phyloP scores from a whole-genome alignment of 1,139 yeast genomes.

The Candida sp. region DNA sequence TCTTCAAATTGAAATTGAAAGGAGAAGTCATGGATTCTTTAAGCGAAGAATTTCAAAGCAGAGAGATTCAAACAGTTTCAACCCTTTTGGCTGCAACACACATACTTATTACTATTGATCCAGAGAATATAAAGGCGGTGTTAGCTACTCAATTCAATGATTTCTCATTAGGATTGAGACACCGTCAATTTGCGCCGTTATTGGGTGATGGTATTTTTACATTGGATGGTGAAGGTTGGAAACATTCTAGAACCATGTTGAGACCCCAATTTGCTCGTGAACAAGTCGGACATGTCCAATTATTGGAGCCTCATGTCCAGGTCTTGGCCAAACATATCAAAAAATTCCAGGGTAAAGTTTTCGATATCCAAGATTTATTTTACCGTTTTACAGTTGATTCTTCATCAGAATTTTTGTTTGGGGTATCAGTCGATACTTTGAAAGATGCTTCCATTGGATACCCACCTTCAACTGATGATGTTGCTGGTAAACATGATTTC shows the following conservation, averaged over 20 bases:
- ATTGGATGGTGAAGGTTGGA: slow-evolving; percentile 54
- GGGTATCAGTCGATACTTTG: slow-evolving; percentile 46
- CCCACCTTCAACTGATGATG: too few species aligned
- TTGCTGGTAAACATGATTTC: slow-evolving; percentile 37
- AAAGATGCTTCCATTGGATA: slow-evolving; percentile 10
- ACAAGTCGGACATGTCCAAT: slow-evolving; percentile 47
- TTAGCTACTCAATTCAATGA: slow-evolving; percentile 48
- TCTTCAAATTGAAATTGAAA: too few species aligned
- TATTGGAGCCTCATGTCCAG: slow-evolving; percentile 47
- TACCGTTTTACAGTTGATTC: slow-evolving; percentile 54
- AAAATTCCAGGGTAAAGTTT: slow-evolving; percentile 22
- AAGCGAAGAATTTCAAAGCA: too few species aligned
- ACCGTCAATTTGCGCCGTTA: slow-evolving; percentile 36
- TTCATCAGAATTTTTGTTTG: slow-evolving; percentile 58
- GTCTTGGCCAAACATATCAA: slow-evolving; percentile 30
- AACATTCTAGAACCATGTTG: slow-evolving; percentile 54
- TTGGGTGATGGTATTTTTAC: slow-evolving; percentile 61
- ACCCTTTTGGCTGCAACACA: too few species aligned
- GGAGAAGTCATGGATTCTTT: too few species aligned
- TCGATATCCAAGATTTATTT: slow-evolving; percentile 49
- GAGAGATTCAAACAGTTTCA: too few species aligned
- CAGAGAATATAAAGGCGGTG: slow-evolving; percentile 38
- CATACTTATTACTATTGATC: too few species aligned
- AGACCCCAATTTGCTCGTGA: slow-evolving; percentile 59
- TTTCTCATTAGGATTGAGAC: slow-evolving; percentile 49